Percentiles rank a stretch among this genome's conserved stretches.
Evolutionary conservation across 306 rosid species (phyloP).

Genomic region (Sphenostylis stenocarpa): DNA sequence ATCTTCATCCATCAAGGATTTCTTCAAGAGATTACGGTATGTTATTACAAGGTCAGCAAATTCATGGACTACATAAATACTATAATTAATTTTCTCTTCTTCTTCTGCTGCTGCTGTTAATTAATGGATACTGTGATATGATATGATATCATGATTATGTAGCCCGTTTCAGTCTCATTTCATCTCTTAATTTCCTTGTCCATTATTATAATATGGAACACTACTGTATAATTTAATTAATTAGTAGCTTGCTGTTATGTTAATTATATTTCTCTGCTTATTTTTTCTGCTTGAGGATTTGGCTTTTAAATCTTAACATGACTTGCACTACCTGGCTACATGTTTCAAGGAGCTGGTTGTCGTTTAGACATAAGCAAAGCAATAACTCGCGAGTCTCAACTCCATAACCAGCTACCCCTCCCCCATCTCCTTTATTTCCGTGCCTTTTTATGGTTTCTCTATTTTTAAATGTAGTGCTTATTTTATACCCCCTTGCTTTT

Average conservation of each 20-base stretch:
- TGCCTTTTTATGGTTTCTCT: constrained; percentile 12
- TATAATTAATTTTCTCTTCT: background rate
- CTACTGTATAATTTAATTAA: background rate
- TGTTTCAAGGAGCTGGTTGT: constrained; percentile 27
- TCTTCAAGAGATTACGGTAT: background rate
- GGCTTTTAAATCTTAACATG: background rate
- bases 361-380: constrained; percentile 27
- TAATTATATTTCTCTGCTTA: background rate
- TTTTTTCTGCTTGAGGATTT: constrained; percentile 40
- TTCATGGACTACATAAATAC: constrained; percentile 36
- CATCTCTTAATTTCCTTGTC: constrained; percentile 27
- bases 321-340: constrained; percentile 14
- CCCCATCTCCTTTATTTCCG: constrained; percentile 6
- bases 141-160: constrained; percentile 10
- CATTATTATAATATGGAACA: constrained; percentile 21
- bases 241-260: background rate
- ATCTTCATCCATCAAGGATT: background rate
- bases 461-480: background rate
- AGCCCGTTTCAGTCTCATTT: constrained; percentile 26
- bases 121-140: background rate
- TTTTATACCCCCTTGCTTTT: background rate
- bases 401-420: background rate
- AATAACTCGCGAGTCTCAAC: background rate
- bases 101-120: constrained; percentile 6
- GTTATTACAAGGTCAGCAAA: constrained; percentile 55